Evolutionary conservation across 305 asterid genomes (phyloP).

Genomic region (Stenogyne calaminthoides): DNA sequence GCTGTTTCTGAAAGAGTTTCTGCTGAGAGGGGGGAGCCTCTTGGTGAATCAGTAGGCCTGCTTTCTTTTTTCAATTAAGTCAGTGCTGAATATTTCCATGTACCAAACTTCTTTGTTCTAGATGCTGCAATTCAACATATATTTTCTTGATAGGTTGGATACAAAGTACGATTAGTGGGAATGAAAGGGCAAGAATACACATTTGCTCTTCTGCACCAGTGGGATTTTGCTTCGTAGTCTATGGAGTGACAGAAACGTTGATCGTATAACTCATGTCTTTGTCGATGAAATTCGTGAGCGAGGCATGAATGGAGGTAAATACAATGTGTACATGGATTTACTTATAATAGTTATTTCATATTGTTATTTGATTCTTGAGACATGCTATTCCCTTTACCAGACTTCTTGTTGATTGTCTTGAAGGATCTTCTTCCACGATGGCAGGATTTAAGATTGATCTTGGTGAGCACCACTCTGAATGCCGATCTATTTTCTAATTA

Average conservation of each 20-base stretch:
- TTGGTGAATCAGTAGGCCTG: slow-evolving; percentile 91
- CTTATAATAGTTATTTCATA: too few relatives aligned
- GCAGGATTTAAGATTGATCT: slow-evolving; percentile 86
- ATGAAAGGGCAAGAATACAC: slow-evolving; percentile 95
- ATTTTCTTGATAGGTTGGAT: slow-evolving; percentile 79
- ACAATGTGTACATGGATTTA: slow-evolving; percentile 10
- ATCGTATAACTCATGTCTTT: slow-evolving; percentile 88
- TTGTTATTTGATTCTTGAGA: slow-evolving; percentile 39
- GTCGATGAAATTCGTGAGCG: slow-evolving; percentile 99
- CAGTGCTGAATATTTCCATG: slow-evolving; percentile 26
- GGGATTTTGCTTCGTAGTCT: slow-evolving; percentile 98
- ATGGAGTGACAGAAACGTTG: slow-evolving; percentile 87
- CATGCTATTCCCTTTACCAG: slow-evolving; percentile 55
- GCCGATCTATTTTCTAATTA: slow-evolving; percentile 89
- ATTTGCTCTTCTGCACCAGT: slow-evolving; percentile 95
- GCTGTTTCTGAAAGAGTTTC: slow-evolving; percentile 97
- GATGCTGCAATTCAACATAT: slow-evolving; percentile 43
- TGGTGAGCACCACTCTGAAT: slow-evolving; percentile 99
- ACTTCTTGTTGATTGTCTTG: slow-evolving; percentile 93
- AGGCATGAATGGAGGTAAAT: slow-evolving; percentile 99
- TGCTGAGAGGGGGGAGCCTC: slow-evolving; percentile 97
- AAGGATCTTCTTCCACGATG: slow-evolving; percentile 97
- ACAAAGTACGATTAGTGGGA: slow-evolving; percentile 97
- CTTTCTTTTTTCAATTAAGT: slow-evolving; percentile 33
- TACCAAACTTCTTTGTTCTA: slow-evolving; percentile 37